Conservation (phyloP, 192 early-diverging fungal genomes). For the Helicostylum pulchrum region DNA sequence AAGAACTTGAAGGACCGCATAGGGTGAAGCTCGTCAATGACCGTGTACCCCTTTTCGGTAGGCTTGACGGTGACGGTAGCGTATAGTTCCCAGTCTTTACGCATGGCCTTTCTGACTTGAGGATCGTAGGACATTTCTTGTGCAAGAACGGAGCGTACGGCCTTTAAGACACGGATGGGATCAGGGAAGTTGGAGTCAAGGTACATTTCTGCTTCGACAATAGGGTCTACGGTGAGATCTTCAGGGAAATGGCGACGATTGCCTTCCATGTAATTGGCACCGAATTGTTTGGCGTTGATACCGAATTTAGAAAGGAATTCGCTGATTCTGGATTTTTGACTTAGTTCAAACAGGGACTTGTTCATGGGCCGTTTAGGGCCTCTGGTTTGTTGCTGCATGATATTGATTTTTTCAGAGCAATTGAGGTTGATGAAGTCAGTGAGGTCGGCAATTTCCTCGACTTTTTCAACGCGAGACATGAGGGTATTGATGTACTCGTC, state of each 20-base stretch:
- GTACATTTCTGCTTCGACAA: constrained; percentile 52
- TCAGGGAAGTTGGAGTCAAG: constrained; percentile 45
- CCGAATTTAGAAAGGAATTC: constrained; percentile 38
- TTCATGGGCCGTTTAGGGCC: constrained; percentile 40
- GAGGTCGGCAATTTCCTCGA: constrained; percentile 65
- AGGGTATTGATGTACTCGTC: constrained; percentile 48
- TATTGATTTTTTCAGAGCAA: constrained; percentile 42
- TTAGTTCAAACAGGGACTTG: constrained; percentile 33
- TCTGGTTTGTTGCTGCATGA: constrained; percentile 26
- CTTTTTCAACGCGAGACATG: constrained; percentile 44
- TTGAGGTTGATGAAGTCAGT: constrained; percentile 62
- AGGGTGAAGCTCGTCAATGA: constrained; percentile 77
- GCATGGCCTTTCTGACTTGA: constrained; percentile 70
- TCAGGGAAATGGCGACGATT: constrained; percentile 61
- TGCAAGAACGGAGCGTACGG: constrained; percentile 66
- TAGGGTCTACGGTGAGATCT: constrained; percentile 50
- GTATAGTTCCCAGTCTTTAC: constrained; percentile 63
- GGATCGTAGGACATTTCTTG: constrained; percentile 80
- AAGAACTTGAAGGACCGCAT: constrained; percentile 84
- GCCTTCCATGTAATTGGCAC: constrained; percentile 51
- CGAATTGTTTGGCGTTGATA: constrained; percentile 58
- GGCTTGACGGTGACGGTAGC: constrained; percentile 73
- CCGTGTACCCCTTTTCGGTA: constrained; percentile 73
- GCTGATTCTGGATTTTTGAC: constrained; percentile 19
- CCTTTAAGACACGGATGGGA: constrained; percentile 56